Evolutionary conservation across 2,329 filamentous ascomycete genomes (phyloP).

Genomic region (Fusarium vanettenii): DNA sequence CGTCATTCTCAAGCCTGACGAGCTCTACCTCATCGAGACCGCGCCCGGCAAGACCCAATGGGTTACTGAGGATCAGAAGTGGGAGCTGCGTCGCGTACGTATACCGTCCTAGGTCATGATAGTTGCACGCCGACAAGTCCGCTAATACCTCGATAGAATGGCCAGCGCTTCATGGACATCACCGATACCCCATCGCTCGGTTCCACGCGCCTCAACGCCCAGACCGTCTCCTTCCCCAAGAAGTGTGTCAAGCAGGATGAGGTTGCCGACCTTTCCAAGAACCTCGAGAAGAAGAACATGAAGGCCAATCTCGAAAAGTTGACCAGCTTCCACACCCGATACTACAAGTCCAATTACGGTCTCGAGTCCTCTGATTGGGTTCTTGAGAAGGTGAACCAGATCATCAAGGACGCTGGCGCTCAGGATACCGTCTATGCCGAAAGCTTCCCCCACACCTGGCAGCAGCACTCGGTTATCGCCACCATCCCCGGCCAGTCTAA

Average conservation of each 20-base stretch:
- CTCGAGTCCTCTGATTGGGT: constrained; percentile 91
- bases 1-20: constrained; percentile 58
- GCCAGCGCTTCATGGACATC: constrained; percentile 93
- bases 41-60: constrained; percentile 84
- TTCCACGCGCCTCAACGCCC: constrained; percentile 50
- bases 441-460: constrained; percentile 86
- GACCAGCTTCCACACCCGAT: constrained; percentile 83
- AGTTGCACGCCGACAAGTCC: neutral
- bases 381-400: constrained; percentile 76
- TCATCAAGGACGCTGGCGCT: constrained; percentile 78
- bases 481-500: constrained; percentile 88
- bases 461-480: constrained; percentile 90
- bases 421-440: constrained; percentile 75
- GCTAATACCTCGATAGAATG: constrained; percentile 68
- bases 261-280: constrained; percentile 73
- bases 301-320: constrained; percentile 80
- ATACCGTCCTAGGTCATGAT: neutral
- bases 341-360: constrained; percentile 83
- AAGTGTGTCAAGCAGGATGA: constrained; percentile 73
- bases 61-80: constrained; percentile 96
- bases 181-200: constrained; percentile 77
- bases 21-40: constrained; percentile 80
- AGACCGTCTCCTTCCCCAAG: constrained; percentile 70
- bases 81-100: constrained; percentile 84
- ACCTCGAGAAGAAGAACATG: constrained; percentile 82